Evolutionary conservation across 139 green algal species (phyloP).

Genomic region (Klebsormidium nitens): DNA sequence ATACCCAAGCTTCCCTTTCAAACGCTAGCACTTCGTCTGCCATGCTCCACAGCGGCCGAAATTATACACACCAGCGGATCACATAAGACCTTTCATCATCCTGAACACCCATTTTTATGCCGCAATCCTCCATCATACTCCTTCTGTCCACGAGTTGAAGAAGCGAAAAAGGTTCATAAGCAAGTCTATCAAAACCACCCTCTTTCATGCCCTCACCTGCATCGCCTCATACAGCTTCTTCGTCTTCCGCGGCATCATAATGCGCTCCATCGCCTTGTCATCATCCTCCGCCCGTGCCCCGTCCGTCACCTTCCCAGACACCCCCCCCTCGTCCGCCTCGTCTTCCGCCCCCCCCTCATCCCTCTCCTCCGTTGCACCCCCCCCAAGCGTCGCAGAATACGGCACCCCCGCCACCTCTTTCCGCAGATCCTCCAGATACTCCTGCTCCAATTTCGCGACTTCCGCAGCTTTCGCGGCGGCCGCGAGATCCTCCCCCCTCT

Average conservation of each 20-base stretch:
- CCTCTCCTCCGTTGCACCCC: neutral
- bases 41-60: too few relatives aligned
- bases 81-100: neutral
- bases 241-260: conserved; percentile 89
- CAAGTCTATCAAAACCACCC: too few relatives aligned
- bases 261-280: conserved; percentile 63
- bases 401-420: conserved; percentile 29
- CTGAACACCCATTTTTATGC: neutral
- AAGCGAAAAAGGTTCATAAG: too few relatives aligned
- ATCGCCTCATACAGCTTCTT: conserved; percentile 82
- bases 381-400: conserved; percentile 23
- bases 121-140: too few relatives aligned
- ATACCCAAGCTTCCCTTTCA: too few relatives aligned
- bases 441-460: conserved; percentile 26
- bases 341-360: conserved; percentile 26
- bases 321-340: conserved; percentile 30
- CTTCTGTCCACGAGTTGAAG: too few relatives aligned
- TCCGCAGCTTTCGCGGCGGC: conserved; percentile 25
- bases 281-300: conserved; percentile 44
- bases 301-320: neutral
- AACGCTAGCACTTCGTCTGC: too few relatives aligned
- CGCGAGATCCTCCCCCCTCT: conserved; percentile 12
- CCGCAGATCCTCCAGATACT: conserved; percentile 28
- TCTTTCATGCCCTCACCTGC: conserved; percentile 31
- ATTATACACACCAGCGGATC: too few relatives aligned